Evolutionary conservation across 1,284 basidiomycete species (phyloP).

Genomic region (Ceratobasidium sp.): DNA sequence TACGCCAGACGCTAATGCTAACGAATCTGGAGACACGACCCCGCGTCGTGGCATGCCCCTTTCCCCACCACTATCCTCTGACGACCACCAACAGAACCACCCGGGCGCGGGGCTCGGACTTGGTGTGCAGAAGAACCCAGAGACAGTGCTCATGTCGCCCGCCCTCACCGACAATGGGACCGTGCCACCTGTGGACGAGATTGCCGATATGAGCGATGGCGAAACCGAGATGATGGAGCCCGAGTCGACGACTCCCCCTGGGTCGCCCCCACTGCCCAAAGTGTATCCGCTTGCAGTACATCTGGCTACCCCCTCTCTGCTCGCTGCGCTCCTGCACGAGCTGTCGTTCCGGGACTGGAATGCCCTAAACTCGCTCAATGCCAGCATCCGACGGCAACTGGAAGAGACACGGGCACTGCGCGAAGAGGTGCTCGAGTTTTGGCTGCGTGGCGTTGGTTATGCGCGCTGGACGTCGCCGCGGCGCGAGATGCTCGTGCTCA

Average conservation of each 20-base stretch:
- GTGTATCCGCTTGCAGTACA: constrained; percentile 43
- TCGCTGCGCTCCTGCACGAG: constrained; percentile 42
- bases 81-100: constrained; percentile 13
- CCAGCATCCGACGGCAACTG: constrained; percentile 49
- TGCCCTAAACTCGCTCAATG: constrained; percentile 42
- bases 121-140: constrained; percentile 3
- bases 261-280: constrained; percentile 44
- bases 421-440: constrained; percentile 70
- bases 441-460: constrained; percentile 69
- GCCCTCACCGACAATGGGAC: constrained; percentile 39
- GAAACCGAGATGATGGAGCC: constrained; percentile 47
- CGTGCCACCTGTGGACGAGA: constrained; percentile 47
- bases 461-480: constrained; percentile 63
- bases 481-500: constrained; percentile 66
- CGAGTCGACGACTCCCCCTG: constrained; percentile 42
- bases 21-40: constrained; percentile 14
- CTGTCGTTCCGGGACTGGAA: constrained; percentile 43
- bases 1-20: constrained; percentile 28
- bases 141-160: constrained; percentile 26
- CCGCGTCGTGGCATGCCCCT: constrained; percentile 30
- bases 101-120: constrained; percentile 6
- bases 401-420: constrained; percentile 60
- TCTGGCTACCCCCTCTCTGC: constrained; percentile 39
- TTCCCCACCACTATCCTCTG: constrained; percentile 29
- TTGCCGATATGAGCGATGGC: constrained; percentile 49